Evolutionary conservation across 1,139 yeast genomes (phyloP).

Genomic region (Candida sp.): DNA sequence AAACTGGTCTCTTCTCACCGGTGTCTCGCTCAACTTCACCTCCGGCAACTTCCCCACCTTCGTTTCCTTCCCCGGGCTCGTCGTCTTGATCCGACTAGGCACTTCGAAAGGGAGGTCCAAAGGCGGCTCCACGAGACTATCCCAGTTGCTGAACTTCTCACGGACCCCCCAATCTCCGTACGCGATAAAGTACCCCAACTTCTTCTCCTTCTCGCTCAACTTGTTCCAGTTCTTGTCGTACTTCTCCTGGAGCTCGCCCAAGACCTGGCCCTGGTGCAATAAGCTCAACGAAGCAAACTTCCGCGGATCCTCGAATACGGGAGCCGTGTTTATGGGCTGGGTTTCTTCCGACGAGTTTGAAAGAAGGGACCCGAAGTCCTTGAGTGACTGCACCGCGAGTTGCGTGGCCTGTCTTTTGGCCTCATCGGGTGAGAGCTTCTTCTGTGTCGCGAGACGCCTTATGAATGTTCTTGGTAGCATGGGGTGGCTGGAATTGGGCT

Average conservation of each 20-base stretch:
- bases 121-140: slow-evolving; percentile 39
- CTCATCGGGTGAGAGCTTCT: slow-evolving; percentile 20
- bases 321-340: slow-evolving; percentile 58
- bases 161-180: slow-evolving; percentile 72
- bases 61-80: slow-evolving; percentile 27
- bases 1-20: slow-evolving; percentile 51
- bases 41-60: slow-evolving; percentile 36
- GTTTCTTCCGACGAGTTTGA: slow-evolving; percentile 34
- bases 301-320: slow-evolving; percentile 51
- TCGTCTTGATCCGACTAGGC: slow-evolving; percentile 34
- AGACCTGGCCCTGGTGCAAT: slow-evolving; percentile 62
- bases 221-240: slow-evolving; percentile 57
- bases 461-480: not conserved
- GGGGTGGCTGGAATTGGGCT: too few species aligned
- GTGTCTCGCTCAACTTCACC: slow-evolving; percentile 50
- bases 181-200: slow-evolving; percentile 58
- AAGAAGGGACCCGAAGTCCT: slow-evolving; percentile 45
- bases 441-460: not conserved
- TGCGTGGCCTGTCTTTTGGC: slow-evolving; percentile 39
- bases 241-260: slow-evolving; percentile 55
- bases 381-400: slow-evolving; percentile 45
- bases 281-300: slow-evolving; percentile 49
- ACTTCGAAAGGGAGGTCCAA: slow-evolving; percentile 60
- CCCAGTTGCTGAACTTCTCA: slow-evolving; percentile 55
- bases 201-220: slow-evolving; percentile 47